phyloP scores from a whole-genome alignment of 768 basidiomycete species.

The Podaxis sp. region DNA sequence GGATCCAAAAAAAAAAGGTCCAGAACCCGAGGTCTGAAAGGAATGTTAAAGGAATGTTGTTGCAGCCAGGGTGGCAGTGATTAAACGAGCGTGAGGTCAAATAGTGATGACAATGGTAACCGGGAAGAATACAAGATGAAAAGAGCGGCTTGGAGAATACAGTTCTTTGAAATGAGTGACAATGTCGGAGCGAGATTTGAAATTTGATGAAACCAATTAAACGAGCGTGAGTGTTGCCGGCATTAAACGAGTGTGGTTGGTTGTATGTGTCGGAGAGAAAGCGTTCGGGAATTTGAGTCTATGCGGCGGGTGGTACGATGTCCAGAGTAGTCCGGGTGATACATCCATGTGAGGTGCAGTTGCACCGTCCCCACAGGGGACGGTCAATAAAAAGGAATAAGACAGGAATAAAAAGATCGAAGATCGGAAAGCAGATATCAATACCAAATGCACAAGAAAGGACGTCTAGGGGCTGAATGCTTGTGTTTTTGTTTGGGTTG shows the following conservation, averaged over 20 bases:
- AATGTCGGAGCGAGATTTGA: not conserved
- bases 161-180: slow-evolving; percentile 1
- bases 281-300: not conserved
- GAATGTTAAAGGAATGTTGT: not conserved
- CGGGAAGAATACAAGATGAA: slow-evolving; percentile 4
- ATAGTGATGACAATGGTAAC: slow-evolving; percentile 1
- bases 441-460: not conserved
- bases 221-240: not conserved
- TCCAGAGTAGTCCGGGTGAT: not conserved
- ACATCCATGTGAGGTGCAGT: not conserved
- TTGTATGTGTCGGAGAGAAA: not conserved
- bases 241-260: not conserved
- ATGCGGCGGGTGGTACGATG: not conserved
- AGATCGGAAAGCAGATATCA: not conserved
- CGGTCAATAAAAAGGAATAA: slow-evolving; percentile 14
- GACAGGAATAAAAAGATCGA: slow-evolving; percentile 6
- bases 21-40: not conserved
- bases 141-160: slow-evolving; percentile 6
- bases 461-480: not conserved
- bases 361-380: not conserved
- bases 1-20: not conserved
- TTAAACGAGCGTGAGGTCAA: slow-evolving; percentile 4
- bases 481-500: slow-evolving; percentile 2
- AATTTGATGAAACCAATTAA: not conserved
- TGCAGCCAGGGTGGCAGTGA: not conserved